These are phyloP conservation scores for Anisodus tanguticus DNA, from an alignment of 257 asterid genomes.

Conservation along the genomic window DNA sequence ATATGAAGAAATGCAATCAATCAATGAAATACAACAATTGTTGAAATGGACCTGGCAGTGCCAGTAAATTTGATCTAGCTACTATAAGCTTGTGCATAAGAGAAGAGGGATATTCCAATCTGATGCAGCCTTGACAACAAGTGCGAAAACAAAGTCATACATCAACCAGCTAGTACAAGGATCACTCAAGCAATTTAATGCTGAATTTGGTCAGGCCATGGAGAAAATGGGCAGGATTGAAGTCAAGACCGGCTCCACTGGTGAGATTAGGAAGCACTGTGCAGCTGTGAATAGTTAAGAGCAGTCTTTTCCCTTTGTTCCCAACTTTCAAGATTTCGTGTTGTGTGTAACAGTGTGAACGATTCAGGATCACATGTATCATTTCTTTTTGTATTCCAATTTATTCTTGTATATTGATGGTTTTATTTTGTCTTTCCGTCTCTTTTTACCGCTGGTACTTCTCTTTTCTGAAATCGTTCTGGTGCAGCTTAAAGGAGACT, in stretches of 20 bases:
- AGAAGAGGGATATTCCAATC: conserved; percentile 55
- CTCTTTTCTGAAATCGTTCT: background rate
- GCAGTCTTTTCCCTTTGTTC: background rate
- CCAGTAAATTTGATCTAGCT: conserved; percentile 41
- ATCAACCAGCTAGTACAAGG: conserved; percentile 6
- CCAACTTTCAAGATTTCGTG: background rate
- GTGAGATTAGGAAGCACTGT: conserved; percentile 11
- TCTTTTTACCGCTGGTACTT: background rate
- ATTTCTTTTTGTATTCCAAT: background rate
- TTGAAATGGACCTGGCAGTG: conserved; percentile 55
- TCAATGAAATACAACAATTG: conserved; percentile 37
- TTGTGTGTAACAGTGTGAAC: background rate
- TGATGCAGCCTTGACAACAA: conserved; percentile 45
- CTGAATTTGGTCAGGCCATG: background rate
- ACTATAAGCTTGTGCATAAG: conserved; percentile 39
- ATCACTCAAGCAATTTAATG: background rate
- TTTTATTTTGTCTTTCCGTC: background rate
- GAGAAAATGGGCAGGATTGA: background rate
- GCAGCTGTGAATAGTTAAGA: background rate
- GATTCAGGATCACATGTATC: background rate
- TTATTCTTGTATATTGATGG: background rate
- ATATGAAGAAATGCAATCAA: conserved; percentile 6
- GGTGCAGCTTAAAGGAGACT: background rate
- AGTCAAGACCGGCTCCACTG: background rate
- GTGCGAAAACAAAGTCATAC: conserved; percentile 13